phyloP scores from a whole-genome alignment of 2,329 filamentous ascomycete genomes.

The Xylogone sp. region DNA sequence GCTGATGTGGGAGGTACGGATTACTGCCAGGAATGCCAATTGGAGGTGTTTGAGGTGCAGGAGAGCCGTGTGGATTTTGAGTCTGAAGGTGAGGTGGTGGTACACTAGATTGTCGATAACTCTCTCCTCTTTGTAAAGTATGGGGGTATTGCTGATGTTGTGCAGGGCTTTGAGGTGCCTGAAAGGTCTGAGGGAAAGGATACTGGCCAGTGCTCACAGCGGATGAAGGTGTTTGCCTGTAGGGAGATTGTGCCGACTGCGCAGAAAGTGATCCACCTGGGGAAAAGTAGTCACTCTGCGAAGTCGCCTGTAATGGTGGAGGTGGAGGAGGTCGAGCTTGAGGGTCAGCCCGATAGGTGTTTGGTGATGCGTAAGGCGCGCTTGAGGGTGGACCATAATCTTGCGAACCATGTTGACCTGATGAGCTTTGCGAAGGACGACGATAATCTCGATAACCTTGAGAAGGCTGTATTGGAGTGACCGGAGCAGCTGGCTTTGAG shows the following conservation, averaged over 20 bases:
- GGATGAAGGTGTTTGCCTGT: conserved; percentile 26
- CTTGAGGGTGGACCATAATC: conserved; percentile 23
- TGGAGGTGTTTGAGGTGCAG: conserved; percentile 29
- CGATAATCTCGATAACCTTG: conserved; percentile 28
- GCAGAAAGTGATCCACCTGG: conserved; percentile 33
- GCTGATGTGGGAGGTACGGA: conserved; percentile 35
- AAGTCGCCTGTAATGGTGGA: conserved; percentile 37
- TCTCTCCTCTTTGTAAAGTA: conserved; percentile 22
- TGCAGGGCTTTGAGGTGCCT: conserved; percentile 28
- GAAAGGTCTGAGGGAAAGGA: conserved; percentile 25
- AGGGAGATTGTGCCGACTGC: conserved; percentile 30
- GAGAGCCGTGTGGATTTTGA: conserved; percentile 23
- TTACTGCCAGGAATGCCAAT: conserved; percentile 27
- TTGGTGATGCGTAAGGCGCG: conserved; percentile 26
- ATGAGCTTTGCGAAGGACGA: conserved; percentile 22
- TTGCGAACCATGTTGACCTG: conserved; percentile 27
- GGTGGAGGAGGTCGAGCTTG: conserved; percentile 30
- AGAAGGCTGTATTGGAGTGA: conserved; percentile 26
- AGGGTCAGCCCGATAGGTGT: conserved; percentile 25
- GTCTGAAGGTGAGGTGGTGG: conserved; percentile 22
- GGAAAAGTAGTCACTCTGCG: conserved; percentile 35
- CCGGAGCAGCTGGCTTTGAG: conserved; percentile 23
- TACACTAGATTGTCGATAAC: conserved; percentile 21
- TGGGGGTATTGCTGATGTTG: conserved; percentile 27
- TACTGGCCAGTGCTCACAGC: conserved; percentile 21